Percentiles rank a stretch among this genome's conserved stretches.
These are phyloP conservation scores for Spiromastix sp. DNA, from an alignment of 2,329 filamentous ascomycete genomes.

Conservation along the genomic window DNA sequence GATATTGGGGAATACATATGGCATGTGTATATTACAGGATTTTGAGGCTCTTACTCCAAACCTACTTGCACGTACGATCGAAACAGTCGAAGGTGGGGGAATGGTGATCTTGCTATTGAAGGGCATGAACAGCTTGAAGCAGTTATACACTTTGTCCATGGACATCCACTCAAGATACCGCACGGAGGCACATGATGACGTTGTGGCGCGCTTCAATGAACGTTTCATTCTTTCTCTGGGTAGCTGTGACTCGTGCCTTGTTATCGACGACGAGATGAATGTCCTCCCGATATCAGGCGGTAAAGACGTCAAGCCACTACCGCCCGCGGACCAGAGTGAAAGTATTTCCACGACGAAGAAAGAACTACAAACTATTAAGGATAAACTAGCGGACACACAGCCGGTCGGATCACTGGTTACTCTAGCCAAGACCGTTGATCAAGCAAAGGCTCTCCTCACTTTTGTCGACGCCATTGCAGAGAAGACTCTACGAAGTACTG, in stretches of 20 bases:
- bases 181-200: conserved; percentile 91
- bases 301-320: conserved; percentile 74
- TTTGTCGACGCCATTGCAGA: conserved; percentile 95
- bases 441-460: conserved; percentile 91
- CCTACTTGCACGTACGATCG: conserved; percentile 82
- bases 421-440: conserved; percentile 82
- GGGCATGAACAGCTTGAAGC: conserved; percentile 93
- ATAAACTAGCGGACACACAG: conserved; percentile 72
- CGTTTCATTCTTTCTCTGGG: conserved; percentile 90
- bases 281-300: conserved; percentile 94
- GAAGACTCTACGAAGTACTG: conserved; percentile 88
- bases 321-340: conserved; percentile 63
- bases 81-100: conserved; percentile 94
- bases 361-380: conserved; percentile 80
- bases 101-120: conserved; percentile 84
- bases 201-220: conserved; percentile 94
- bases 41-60: conserved; percentile 99
- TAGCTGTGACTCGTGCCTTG: conserved; percentile 87
- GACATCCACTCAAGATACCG: conserved; percentile 94
- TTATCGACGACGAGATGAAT: conserved; percentile 96
- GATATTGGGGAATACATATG: conserved; percentile 94
- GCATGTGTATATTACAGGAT: conserved; percentile 96
- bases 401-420: conserved; percentile 76
- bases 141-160: conserved; percentile 95
- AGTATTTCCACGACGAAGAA: conserved; percentile 58